phyloP scores from a whole-genome alignment of 2,329 filamentous ascomycete genomes.

The Mycosphaerelloides madeirae region DNA sequence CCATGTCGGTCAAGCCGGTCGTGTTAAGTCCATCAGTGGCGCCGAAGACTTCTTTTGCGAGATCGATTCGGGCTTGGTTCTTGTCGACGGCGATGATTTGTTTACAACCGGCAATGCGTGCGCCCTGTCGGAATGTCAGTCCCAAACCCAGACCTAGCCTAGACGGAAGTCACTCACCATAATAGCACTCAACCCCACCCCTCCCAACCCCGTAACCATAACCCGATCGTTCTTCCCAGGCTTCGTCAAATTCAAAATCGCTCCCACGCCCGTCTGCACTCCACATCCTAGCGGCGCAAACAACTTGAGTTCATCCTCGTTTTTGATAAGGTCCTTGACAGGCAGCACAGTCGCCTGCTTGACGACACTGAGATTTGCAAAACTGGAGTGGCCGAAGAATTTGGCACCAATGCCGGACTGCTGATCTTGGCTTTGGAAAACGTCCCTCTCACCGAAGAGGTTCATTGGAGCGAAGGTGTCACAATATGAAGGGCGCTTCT shows the following conservation, averaged over 20 bases:
- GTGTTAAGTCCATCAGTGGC: slow-evolving; percentile 39
- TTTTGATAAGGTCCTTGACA: slow-evolving; percentile 18
- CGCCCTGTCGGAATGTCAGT: slow-evolving; percentile 13
- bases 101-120: slow-evolving; percentile 24
- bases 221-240: slow-evolving; percentile 20
- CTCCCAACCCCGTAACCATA: slow-evolving; percentile 23
- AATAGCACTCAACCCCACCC: slow-evolving; percentile 32
- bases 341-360: slow-evolving; percentile 22
- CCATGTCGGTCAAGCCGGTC: slow-evolving; percentile 21
- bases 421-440: slow-evolving; percentile 14
- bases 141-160: neutral
- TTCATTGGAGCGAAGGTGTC: slow-evolving; percentile 20
- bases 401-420: slow-evolving; percentile 17
- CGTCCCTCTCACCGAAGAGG: slow-evolving; percentile 15
- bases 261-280: slow-evolving; percentile 25
- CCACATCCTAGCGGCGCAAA: slow-evolving; percentile 26
- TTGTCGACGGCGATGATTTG: slow-evolving; percentile 38
- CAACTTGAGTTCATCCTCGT: slow-evolving; percentile 21
- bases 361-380: slow-evolving; percentile 21
- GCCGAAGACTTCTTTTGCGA: slow-evolving; percentile 34
- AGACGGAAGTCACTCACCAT: slow-evolving; percentile 24
- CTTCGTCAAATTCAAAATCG: slow-evolving; percentile 23
- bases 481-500: slow-evolving; percentile 20
- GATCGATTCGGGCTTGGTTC: slow-evolving; percentile 30
- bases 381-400: slow-evolving; percentile 27